Conservation (phyloP, 2,329 filamentous ascomycete species). For the Scedosporium dehoogii region DNA sequence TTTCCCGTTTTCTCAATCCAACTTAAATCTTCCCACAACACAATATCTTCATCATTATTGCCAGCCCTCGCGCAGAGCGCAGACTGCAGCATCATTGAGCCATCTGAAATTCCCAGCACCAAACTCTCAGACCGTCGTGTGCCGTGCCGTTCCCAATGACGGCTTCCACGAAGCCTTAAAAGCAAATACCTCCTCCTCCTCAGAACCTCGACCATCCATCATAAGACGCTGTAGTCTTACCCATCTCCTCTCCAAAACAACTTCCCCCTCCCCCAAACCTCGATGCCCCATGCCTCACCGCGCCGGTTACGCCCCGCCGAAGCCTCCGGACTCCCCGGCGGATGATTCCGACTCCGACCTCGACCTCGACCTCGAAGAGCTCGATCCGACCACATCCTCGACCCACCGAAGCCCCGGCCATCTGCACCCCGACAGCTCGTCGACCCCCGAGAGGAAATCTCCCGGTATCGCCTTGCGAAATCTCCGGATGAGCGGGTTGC, state of each 20-base stretch:
- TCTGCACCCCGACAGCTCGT: conserved; percentile 40
- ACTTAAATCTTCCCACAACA: not conserved
- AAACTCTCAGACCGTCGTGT: not conserved
- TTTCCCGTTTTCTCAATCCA: not conserved
- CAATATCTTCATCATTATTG: not conserved
- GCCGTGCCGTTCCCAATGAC: not conserved
- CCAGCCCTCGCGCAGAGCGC: not conserved
- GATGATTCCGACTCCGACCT: conserved; percentile 62
- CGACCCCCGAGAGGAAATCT: conserved; percentile 31
- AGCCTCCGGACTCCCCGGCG: conserved; percentile 53
- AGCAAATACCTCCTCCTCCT: not conserved
- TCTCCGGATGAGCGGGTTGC: conserved; percentile 55
- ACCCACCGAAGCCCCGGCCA: conserved; percentile 16
- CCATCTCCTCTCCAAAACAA: not conserved
- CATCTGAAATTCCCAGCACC: not conserved
- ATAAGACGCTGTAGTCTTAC: not conserved
- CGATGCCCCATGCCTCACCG: conserved; percentile 45
- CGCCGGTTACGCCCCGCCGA: conserved; percentile 40
- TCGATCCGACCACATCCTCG: conserved; percentile 48
- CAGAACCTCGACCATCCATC: not conserved
- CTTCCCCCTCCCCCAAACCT: not conserved
- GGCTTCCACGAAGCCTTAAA: not conserved
- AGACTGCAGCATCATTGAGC: not conserved
- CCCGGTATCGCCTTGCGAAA: conserved; percentile 61
- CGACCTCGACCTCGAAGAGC: conserved; percentile 69